These are phyloP conservation scores for Paraphaeosphaeria minitans DNA, from an alignment of 2,329 filamentous ascomycete species.

Conservation along the genomic window DNA sequence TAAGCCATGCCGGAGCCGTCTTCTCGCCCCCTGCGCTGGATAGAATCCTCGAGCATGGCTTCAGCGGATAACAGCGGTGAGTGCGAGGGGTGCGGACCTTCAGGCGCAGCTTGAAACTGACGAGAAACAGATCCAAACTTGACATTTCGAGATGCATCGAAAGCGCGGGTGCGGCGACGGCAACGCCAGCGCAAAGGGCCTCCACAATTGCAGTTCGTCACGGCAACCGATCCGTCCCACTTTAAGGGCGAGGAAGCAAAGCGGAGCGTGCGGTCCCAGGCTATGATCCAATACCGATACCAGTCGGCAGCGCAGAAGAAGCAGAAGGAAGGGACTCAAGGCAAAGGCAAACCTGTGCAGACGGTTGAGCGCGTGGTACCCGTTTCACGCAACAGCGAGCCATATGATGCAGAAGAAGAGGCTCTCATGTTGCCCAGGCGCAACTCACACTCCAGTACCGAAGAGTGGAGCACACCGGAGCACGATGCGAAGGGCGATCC, in stretches of 20 bases:
- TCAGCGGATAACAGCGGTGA: neutral
- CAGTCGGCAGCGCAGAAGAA: conserved; percentile 21
- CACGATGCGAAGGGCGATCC: neutral
- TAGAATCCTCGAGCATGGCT: conserved; percentile 2
- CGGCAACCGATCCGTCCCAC: conserved; percentile 37
- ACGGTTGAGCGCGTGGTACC: conserved; percentile 12
- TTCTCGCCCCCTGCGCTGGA: conserved; percentile 4
- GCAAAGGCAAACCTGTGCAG: neutral
- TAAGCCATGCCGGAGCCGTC: neutral
- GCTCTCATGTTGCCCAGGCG: neutral
- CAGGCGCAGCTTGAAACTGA: conserved; percentile 11
- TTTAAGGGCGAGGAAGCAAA: conserved; percentile 36
- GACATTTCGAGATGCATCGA: conserved; percentile 1
- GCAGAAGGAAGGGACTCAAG: conserved; percentile 2
- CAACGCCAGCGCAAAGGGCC: conserved; percentile 31
- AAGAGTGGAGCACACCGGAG: conserved; percentile 2
- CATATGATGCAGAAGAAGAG: neutral
- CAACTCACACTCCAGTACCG: neutral
- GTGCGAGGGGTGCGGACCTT: neutral
- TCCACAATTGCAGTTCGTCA: conserved; percentile 39
- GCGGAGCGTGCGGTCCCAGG: conserved; percentile 40
- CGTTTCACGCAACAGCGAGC: neutral
- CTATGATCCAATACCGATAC: conserved; percentile 39
- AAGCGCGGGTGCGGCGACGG: conserved; percentile 19
- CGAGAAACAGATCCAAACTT: neutral